Evolutionary conservation across 352 stramenopile genomes (phyloP).

Genomic region (Peronosclerospora sorghi): DNA sequence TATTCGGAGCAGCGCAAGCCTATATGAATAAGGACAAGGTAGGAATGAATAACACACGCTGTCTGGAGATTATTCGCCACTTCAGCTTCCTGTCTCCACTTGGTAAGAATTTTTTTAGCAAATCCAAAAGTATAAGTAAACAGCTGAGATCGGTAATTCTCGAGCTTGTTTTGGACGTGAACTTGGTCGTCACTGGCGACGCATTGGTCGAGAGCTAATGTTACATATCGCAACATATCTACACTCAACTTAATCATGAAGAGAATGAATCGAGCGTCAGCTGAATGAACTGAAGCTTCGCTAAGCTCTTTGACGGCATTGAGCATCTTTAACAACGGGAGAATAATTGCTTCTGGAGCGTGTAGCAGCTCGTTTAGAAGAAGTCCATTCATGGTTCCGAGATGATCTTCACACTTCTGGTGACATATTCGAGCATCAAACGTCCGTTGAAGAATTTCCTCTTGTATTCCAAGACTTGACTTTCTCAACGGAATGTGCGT

Average conservation of each 20-base stretch:
- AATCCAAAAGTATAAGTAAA: conserved; percentile 61
- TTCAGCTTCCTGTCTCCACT: conserved; percentile 71
- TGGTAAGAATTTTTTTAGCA: conserved; percentile 53
- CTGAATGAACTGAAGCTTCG: conserved; percentile 71
- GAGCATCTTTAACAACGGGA: conserved; percentile 72
- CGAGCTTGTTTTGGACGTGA: conserved; percentile 25
- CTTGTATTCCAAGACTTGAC: conserved; percentile 66
- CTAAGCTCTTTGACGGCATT: conserved; percentile 70
- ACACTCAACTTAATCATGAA: conserved; percentile 83
- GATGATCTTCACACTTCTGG: conserved; percentile 75
- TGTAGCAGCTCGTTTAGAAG: conserved; percentile 97
- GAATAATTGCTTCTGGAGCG: conserved; percentile 82
- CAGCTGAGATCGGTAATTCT: conserved; percentile 42
- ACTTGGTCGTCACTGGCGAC: conserved; percentile 21
- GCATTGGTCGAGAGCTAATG: conserved; percentile 51
- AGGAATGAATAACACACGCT: conserved; percentile 79
- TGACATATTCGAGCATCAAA: conserved; percentile 66
- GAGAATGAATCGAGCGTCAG: conserved; percentile 75
- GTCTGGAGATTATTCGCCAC: conserved; percentile 63
- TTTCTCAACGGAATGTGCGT: conserved; percentile 71
- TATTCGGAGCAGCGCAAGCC: conserved; percentile 64
- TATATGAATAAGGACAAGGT: conserved; percentile 58
- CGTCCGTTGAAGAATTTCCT: conserved; percentile 65
- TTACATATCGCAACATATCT: conserved; percentile 70
- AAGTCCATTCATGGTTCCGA: conserved; percentile 93